These are phyloP conservation scores for Hemisphaericaspora nanyangensis DNA, from an alignment of 805 yeast species.

Conservation along the genomic window DNA sequence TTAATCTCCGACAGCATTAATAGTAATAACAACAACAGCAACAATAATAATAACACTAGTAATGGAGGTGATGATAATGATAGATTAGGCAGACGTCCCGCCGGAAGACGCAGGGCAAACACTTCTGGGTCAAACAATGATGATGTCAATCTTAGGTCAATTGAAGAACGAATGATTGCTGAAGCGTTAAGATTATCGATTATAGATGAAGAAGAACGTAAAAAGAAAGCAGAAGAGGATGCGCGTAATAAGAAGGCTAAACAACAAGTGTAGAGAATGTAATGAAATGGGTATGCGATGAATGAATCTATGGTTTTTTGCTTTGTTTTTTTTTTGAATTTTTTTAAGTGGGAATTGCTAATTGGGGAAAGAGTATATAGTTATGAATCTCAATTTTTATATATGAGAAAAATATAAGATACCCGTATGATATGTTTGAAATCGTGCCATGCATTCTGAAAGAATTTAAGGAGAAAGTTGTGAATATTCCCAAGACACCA, in stretches of 20 bases:
- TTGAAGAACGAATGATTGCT: constrained; percentile 73
- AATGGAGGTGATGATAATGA: neutral
- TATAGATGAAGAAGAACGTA: constrained; percentile 62
- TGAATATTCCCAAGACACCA: no score
- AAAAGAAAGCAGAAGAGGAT: constrained; percentile 21
- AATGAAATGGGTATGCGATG: no score
- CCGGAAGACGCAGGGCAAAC: constrained; percentile 4
- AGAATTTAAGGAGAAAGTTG: no score
- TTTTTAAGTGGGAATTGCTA: no score
- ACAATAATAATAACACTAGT: constrained; percentile 12
- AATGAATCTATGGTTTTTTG: no score
- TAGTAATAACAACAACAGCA: constrained; percentile 10
- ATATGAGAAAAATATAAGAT: no score
- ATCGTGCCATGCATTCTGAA: no score
- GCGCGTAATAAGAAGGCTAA: constrained; percentile 5
- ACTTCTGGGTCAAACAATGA: constrained; percentile 1
- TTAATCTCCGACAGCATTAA: constrained; percentile 40
- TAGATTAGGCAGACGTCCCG: constrained; percentile 8
- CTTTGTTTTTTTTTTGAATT: no score
- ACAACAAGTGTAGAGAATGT: neutral
- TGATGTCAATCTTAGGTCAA: constrained; percentile 11
- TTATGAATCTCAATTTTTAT: no score
- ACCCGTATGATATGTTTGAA: no score
- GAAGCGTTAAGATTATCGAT: constrained; percentile 77
- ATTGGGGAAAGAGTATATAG: no score